These are phyloP conservation scores for Pseudogymnoascus sp. DNA, from an alignment of 2,329 filamentous ascomycete genomes.

Conservation along the genomic window DNA sequence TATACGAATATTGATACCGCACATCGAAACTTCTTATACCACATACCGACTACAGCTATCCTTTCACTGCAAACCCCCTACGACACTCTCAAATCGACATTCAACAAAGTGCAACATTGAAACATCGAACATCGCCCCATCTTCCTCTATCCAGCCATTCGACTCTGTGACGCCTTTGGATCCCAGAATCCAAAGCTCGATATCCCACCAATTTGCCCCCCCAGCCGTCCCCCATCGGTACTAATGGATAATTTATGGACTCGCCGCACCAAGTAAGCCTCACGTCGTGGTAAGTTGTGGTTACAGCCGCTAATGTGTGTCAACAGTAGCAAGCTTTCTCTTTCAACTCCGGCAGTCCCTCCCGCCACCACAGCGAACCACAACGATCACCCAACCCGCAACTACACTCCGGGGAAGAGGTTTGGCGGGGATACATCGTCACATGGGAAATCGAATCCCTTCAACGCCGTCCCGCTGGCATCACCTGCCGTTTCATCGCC, in stretches of 20 bases:
- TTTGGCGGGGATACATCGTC: slow-evolving; percentile 67
- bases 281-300: slow-evolving; percentile 16
- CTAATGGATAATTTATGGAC: slow-evolving; percentile 53
- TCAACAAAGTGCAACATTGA: background rate
- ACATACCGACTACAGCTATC: background rate
- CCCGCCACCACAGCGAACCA: slow-evolving; percentile 34
- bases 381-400: slow-evolving; percentile 52
- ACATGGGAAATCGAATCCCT: slow-evolving; percentile 68
- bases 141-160: slow-evolving; percentile 8
- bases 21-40: slow-evolving; percentile 1
- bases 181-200: slow-evolving; percentile 12
- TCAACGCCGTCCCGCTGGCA: slow-evolving; percentile 67
- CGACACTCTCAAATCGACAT: background rate
- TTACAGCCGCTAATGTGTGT: slow-evolving; percentile 17
- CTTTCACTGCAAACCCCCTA: background rate
- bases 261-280: slow-evolving; percentile 68
- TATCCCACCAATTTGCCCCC: background rate
- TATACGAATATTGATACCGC: slow-evolving; percentile 10
- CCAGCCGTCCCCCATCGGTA: background rate
- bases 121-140: slow-evolving; percentile 1
- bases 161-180: background rate
- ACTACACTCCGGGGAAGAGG: slow-evolving; percentile 61
- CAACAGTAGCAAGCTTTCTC: slow-evolving; percentile 69
- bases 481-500: slow-evolving; percentile 66
- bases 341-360: slow-evolving; percentile 44